Evolutionary conservation across 106 monocot genomes (phyloP), one percentile per base, ranked within the genome.

Genomic region (Dioscorea dumetorum): DNA sequence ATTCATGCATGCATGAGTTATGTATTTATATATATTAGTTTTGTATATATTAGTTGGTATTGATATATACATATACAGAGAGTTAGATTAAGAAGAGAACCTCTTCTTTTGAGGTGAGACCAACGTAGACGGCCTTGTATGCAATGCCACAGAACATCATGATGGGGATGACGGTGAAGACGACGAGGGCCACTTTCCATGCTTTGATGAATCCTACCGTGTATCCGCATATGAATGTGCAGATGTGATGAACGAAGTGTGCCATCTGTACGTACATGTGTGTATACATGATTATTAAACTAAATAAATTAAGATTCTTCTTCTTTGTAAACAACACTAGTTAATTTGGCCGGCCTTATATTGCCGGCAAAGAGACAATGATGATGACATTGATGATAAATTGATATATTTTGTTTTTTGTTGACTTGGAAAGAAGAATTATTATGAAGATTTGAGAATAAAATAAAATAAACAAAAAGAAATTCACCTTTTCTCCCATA

Each of bases 401-500:
- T 28, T 28, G 28, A 28, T 28, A 28, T 28, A 28, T n/a, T n/a
- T n/a, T 28, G 28, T 28, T 28, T 28, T 1, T 28, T 28, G 28
- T 28, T 28, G 28, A 28, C 28, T 28, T 28, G 3, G 3, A 28
- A 28, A 28, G 28, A n/a, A n/a, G 28, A 1, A 28, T 1, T 3
- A 28, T 28, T 28, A 28, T 28, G 28, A 28, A 28, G 28, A 28
- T 1, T 28, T 28, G 28, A 3, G 3, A 28, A 28, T 28, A 28
- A 28, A 28, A 28, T 28, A 28, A 28, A 28, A 28, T 28, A 28
- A 28, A 28, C 19, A 33, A 20, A 48, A 22, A 19, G 4, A 35
- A 33, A 18, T 23, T 33, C 35, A 84, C 84, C 84, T 84, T 84
- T 24, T 84, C 84, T 4, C 84, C 80, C 67, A 80, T 73, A 8